Percentiles rank a stretch among this genome's conserved stretches.
phyloP scores from a whole-genome alignment of 1,284 basidiomycete genomes.

The Trichosporon asahii region DNA sequence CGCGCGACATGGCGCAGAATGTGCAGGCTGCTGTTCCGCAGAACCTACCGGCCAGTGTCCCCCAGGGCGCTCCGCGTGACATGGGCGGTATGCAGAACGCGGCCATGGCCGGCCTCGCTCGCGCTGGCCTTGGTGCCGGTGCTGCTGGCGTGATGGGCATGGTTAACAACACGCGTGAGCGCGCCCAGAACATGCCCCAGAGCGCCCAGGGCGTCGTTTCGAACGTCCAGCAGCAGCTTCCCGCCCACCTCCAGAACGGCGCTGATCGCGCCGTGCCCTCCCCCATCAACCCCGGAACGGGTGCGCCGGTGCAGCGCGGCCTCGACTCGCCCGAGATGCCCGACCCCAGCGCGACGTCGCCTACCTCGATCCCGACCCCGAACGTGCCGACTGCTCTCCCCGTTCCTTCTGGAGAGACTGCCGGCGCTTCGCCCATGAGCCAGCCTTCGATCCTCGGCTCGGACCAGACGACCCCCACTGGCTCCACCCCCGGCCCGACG shows the following conservation, averaged over 20 bases:
- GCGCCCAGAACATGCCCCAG: not conserved
- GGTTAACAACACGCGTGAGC: not conserved
- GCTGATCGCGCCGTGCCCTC: not conserved
- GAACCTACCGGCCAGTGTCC: not conserved
- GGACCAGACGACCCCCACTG: conserved; percentile 1
- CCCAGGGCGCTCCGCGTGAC: not conserved
- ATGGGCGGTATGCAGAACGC: not conserved
- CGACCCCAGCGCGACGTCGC: conserved; percentile 3
- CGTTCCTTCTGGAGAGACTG: not conserved
- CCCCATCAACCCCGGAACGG: not conserved
- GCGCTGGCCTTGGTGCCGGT: conserved; percentile 1
- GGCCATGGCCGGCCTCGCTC: not conserved
- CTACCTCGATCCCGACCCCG: conserved; percentile 5
- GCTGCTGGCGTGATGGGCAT: conserved; percentile 7
- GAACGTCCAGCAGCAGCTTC: not conserved
- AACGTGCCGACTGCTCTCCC: not conserved
- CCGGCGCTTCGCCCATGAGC: not conserved
- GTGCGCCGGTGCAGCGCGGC: not conserved
- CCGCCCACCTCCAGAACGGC: not conserved
- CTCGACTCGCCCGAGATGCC: conserved; percentile 11
- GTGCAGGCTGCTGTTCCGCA: not conserved
- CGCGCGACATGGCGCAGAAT: not conserved
- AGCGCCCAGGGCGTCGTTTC: not conserved
- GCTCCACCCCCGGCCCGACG: not conserved
- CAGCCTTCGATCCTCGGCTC: not conserved